Evolutionary conservation across 495 filamentous ascomycete species (phyloP), one percentile per base, ranked within the genome.

Genomic region (Penicillium riverlandense): DNA sequence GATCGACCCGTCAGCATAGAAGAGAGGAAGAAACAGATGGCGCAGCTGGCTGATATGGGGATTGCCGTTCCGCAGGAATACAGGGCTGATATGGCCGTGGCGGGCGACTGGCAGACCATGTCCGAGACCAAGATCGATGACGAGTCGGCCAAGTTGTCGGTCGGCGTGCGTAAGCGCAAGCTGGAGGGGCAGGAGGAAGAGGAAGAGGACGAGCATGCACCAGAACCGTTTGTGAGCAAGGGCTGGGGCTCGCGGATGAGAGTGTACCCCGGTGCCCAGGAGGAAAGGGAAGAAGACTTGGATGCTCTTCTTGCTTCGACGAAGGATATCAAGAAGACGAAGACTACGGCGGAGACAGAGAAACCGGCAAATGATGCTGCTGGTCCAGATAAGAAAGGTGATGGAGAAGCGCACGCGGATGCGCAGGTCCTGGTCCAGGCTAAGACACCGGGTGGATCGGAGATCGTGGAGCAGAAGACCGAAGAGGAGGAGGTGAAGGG

Each of bases 81-180:
- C 50, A 71, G 88, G 40, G 64, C 71, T 7, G 84, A 89, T 43
- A 82, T 96, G 80, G 89, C 89, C 5, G 75, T 96, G 70, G 82
- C 82, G n/a, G 88, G 92, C 14, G 85, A 92, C 37, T 99, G 92
- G 92, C 76, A 86, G 54, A 84, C 83, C 7, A 77, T 86, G 1
- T 74, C 77, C 3, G 78, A 82, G 57, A 58, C 51, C 31, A 69
- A 52, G 37, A 55, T 74, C 14, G 59, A 82, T 27, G 22, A 22
- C 22, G 22, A 22, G 22, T 22, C 22, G 22, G 22, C 22, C 22
- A 22, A 22, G 22, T 22, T 22, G 22, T 56, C 65, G 29, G 56
- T 70, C 28, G 83, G 83, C n/a, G 71, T 82, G 11, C 68, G 78
- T 27, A 91, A 90, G 58, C 71, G 85, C 45, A 88, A 89, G 58